These are phyloP conservation scores for Inga laurina DNA, from an alignment of 306 rosid species.

Conservation along the genomic window DNA sequence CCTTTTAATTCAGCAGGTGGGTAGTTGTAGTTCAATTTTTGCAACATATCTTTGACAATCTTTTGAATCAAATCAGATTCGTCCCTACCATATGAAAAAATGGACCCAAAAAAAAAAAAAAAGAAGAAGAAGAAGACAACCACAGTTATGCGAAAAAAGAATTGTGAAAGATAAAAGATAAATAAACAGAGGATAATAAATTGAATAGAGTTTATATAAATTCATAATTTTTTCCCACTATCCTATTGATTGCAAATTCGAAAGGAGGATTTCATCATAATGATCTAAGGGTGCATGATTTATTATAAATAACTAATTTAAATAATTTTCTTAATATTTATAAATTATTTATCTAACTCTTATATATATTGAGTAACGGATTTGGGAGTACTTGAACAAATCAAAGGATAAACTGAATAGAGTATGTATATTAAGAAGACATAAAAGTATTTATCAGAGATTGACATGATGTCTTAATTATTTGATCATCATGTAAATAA, in stretches of 20 bases:
- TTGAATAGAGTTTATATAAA: not conserved
- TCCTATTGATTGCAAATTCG: no score
- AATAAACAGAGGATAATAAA: not conserved
- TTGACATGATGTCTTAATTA: not conserved
- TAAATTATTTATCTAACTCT: no score
- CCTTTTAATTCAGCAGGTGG: not conserved
- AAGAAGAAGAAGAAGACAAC: not conserved
- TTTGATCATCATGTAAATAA: not conserved
- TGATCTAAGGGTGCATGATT: no score
- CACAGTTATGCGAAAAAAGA: not conserved
- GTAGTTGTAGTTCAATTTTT: not conserved
- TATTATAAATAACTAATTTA: no score
- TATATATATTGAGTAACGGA: no score
- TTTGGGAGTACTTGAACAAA: no score
- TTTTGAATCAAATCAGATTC: not conserved
- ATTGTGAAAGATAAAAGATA: not conserved
- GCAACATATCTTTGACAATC: not conserved
- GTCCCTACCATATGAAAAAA: not conserved
- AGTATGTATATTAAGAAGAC: no score
- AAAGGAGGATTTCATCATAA: no score
- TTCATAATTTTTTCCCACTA: no score
- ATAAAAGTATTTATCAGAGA: not conserved
- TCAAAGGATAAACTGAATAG: no score
- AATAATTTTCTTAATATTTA: no score
- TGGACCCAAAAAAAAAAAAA: fast-evolving